Conservation (phyloP, 192 early-diverging fungal genomes). For the Endogone sp. region DNA sequence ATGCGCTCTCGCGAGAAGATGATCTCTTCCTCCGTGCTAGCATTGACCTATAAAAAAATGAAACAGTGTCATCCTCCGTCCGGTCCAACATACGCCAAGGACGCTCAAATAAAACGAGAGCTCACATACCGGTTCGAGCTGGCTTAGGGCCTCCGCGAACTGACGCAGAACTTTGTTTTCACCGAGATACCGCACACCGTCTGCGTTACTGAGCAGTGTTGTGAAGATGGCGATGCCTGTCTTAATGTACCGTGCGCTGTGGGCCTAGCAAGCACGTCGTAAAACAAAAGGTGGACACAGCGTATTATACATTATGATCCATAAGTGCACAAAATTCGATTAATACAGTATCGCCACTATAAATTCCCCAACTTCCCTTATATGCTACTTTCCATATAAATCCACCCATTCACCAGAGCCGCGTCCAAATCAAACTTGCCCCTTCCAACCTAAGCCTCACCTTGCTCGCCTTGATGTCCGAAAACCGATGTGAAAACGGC, state of each 20-base stretch:
- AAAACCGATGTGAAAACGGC: constrained; percentile 69
- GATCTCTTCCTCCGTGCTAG: constrained; percentile 40
- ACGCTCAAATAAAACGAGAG: neutral
- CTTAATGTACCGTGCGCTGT: constrained; percentile 41
- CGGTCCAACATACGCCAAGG: neutral
- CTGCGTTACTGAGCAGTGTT: constrained; percentile 52
- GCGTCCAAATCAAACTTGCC: neutral
- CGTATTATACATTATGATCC: too few relatives aligned
- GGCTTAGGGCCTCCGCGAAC: constrained; percentile 67
- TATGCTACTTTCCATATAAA: neutral
- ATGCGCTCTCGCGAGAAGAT: constrained; percentile 75
- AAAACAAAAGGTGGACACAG: too few relatives aligned
- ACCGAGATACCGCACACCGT: constrained; percentile 64
- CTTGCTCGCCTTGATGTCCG: constrained; percentile 53
- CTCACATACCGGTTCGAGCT: constrained; percentile 67
- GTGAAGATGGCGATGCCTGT: constrained; percentile 69
- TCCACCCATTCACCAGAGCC: neutral
- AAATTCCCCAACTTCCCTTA: neutral
- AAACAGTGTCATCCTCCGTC: neutral
- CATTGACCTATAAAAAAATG: constrained; percentile 42
- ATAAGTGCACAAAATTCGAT: too few relatives aligned
- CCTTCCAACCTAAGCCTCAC: constrained; percentile 16
- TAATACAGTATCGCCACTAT: too few relatives aligned
- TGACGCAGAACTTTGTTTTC: constrained; percentile 69
- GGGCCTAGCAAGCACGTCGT: constrained; percentile 4